Base-by-base conservation (phyloP, 352 stramenopile genomes). In the Pythium aristosporum region DNA sequence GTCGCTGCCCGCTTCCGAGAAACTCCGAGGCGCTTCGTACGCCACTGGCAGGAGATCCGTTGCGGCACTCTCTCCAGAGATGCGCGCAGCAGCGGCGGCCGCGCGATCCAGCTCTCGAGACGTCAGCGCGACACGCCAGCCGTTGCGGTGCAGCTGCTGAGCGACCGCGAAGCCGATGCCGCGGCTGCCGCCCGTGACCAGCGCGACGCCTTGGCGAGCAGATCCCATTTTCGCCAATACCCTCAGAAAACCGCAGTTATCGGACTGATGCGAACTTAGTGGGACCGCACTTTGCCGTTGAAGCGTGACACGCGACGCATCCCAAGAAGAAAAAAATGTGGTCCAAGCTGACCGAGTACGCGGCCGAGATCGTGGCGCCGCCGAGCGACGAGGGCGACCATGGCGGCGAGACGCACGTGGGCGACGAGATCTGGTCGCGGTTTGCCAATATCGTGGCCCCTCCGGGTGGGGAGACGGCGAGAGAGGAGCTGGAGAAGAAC, bases 131-230 rank as follows among this genome's bases (percentile, higher is more conserved):
- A 92, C 86, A 34, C 74, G 67, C 84, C 83, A 94, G 25, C 84
- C 86, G 30, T 75, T 61, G 30, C 32, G 66, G 60, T 87, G 74
- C 47, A 94, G 79, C 69, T 89, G 73, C 51, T 73, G 71, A 20
- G 84, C 83, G 28, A 94, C 71, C 11, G 83, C 82, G 42, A 90
- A 84, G 64, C 86, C 86, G 57, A 94, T 94, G 67, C 86, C 86
- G 32, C 82, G 74, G 56, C 84, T 94, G 20, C 83, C 86, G 57
- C 86, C 86, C 18, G 86, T 94, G 66, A 94, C 83, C 25, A 94
- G 73, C 50, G 80, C 85, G 30, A 73, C 66, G 12, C 65, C 48
- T 11, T 25, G 20, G 13, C 18, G 10, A 16, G 49, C 47, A 16
- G 51, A 15, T 34, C 37, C 49, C 63, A 69, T 61, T 58, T 50